Evolutionary conservation across 148 eudicot genomes (phyloP).

Genomic region (Bassia scoparia): DNA sequence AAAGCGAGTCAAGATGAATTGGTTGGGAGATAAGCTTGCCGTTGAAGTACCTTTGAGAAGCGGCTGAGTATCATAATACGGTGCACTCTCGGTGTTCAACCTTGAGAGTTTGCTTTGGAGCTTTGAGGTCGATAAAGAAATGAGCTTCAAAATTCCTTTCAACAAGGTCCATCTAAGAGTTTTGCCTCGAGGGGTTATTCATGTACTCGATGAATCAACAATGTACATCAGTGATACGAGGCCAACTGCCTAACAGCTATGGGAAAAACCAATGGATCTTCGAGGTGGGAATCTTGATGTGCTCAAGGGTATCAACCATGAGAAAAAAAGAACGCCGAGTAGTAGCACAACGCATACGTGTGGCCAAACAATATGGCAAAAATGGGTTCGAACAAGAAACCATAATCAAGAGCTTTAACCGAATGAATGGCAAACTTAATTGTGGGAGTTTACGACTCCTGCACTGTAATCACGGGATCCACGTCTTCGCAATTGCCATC

Average conservation of each 20-base stretch:
- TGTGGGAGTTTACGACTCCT: slow-evolving; percentile 41
- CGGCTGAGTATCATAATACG: slow-evolving; percentile 35
- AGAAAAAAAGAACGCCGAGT: slow-evolving; percentile 32
- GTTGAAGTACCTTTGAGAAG: slow-evolving; percentile 31
- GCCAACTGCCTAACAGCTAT: slow-evolving; percentile 40
- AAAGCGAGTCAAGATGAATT: slow-evolving; percentile 37
- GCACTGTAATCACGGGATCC: slow-evolving; percentile 38
- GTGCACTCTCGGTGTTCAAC: slow-evolving; percentile 42
- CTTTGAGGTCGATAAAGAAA: slow-evolving; percentile 38
- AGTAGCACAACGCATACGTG: slow-evolving; percentile 32
- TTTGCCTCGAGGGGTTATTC: slow-evolving; percentile 45
- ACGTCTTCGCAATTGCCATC: slow-evolving; percentile 39
- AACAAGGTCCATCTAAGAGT: slow-evolving; percentile 37
- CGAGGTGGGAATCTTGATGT: slow-evolving; percentile 39
- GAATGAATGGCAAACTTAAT: slow-evolving; percentile 38
- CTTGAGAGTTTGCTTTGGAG: slow-evolving; percentile 40
- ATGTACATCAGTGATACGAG: slow-evolving; percentile 49
- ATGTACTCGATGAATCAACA: slow-evolving; percentile 46
- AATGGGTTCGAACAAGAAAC: slow-evolving; percentile 46
- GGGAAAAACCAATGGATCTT: slow-evolving; percentile 45
- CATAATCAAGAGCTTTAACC: slow-evolving; percentile 32
- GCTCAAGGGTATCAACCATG: slow-evolving; percentile 41
- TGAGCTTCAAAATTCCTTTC: slow-evolving; percentile 41
- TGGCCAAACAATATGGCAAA: slow-evolving; percentile 33
- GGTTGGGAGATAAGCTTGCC: slow-evolving; percentile 38